Conservation (phyloP, 192 early-diverging fungal species). For the Gryganskiella cystojenkinii region DNA sequence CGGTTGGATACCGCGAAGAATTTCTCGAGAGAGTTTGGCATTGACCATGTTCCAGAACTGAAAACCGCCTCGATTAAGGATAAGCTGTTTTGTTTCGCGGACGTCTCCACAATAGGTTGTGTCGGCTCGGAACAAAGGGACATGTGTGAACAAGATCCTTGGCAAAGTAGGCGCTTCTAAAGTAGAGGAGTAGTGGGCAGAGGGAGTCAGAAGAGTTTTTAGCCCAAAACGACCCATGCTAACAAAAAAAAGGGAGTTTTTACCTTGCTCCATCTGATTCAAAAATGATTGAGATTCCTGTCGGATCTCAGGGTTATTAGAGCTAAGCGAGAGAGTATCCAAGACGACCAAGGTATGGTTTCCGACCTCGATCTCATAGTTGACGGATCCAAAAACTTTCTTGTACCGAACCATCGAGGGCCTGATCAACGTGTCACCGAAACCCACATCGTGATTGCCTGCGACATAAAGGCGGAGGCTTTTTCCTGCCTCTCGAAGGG, state of each 20-base stretch:
- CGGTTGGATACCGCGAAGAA: slow-evolving; percentile 73
- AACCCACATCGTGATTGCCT: slow-evolving; percentile 96
- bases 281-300: slow-evolving; percentile 66
- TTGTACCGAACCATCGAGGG: slow-evolving; percentile 59
- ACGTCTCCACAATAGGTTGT: slow-evolving; percentile 75
- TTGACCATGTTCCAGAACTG: slow-evolving; percentile 92
- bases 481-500: slow-evolving; percentile 33
- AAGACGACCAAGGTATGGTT: slow-evolving; percentile 77
- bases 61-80: slow-evolving; percentile 74
- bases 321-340: slow-evolving; percentile 81
- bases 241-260: too few species aligned
- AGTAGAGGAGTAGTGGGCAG: too few species aligned
- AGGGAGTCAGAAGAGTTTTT: too few species aligned
- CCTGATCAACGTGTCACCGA: slow-evolving; percentile 68
- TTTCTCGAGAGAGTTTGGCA: slow-evolving; percentile 59
- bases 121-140: slow-evolving; percentile 82
- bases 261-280: slow-evolving; percentile 53
- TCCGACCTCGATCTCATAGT: slow-evolving; percentile 60
- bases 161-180: slow-evolving; percentile 44
- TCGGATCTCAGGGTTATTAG: slow-evolving; percentile 45
- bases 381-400: slow-evolving; percentile 64
- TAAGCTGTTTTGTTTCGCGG: slow-evolving; percentile 58
- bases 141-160: slow-evolving; percentile 85
- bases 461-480: slow-evolving; percentile 70
- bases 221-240: too few species aligned